These are phyloP conservation scores for Yamadazyma scolyti DNA, from an alignment of 805 yeast species.

Conservation along the genomic window DNA sequence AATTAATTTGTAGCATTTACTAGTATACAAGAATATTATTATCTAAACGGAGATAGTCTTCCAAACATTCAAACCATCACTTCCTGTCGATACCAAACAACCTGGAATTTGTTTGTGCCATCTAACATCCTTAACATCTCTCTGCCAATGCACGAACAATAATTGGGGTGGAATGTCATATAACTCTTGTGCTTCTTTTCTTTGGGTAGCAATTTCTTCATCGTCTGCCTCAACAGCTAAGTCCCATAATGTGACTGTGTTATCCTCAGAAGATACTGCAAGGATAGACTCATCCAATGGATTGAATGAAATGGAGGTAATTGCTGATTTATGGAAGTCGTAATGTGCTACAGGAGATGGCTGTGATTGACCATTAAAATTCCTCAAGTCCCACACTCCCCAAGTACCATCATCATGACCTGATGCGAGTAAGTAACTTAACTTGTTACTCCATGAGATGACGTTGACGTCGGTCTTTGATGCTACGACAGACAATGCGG, in stretches of 20 bases:
- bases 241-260: slow-evolving; percentile 97
- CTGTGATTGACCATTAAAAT: slow-evolving; percentile 53
- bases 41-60: slow-evolving; percentile 86
- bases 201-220: slow-evolving; percentile 88
- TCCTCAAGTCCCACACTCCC: slow-evolving; percentile 98
- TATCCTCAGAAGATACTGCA: slow-evolving; percentile 95
- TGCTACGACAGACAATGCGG: slow-evolving; percentile 82
- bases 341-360: slow-evolving; percentile 90
- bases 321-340: slow-evolving; percentile 90
- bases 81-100: slow-evolving; percentile 88
- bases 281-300: slow-evolving; percentile 94
- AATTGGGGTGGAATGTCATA: slow-evolving; percentile 93
- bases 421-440: slow-evolving; percentile 82
- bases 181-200: slow-evolving; percentile 71
- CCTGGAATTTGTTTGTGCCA: slow-evolving; percentile 99
- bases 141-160: slow-evolving; percentile 97
- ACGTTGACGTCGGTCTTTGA: slow-evolving; percentile 86
- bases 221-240: slow-evolving; percentile 98
- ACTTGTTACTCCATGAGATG: slow-evolving; percentile 89
- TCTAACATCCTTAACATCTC: slow-evolving; percentile 94
- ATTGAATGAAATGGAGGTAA: slow-evolving; percentile 91
- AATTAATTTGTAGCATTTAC: too few species aligned
- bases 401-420: slow-evolving; percentile 98
- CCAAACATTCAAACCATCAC: slow-evolving; percentile 93
- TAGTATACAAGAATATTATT: slow-evolving; percentile 2